Evolutionary conservation across 169 alveolate genomes (phyloP).

Genomic region (Cryptosporidium ubiquitum): DNA sequence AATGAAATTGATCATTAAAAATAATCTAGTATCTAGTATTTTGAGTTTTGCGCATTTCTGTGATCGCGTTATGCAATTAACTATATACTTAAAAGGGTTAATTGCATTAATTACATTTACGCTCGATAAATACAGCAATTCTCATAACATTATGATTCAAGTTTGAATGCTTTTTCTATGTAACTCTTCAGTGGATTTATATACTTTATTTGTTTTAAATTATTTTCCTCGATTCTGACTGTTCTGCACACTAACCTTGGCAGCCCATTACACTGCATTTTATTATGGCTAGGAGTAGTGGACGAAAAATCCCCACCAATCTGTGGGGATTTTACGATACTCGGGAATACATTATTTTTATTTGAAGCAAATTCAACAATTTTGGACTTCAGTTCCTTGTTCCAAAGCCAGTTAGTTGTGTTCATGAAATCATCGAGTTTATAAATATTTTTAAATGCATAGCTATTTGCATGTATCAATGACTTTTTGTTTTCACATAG

Average conservation of each 20-base stretch:
- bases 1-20: background rate
- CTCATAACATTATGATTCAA: background rate
- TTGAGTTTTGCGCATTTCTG: background rate
- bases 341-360: background rate
- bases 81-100: background rate
- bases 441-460: slow-evolving; percentile 49
- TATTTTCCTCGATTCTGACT: slow-evolving; percentile 11
- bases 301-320: background rate
- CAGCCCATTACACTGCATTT: slow-evolving; percentile 13
- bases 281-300: background rate
- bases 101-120: no score
- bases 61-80: background rate
- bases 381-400: slow-evolving; percentile 40
- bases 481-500: slow-evolving; percentile 2
- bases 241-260: slow-evolving; percentile 52
- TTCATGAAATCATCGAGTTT: slow-evolving; percentile 59
- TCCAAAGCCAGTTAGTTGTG: slow-evolving; percentile 68
- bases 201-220: background rate
- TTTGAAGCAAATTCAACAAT: slow-evolving; percentile 54
- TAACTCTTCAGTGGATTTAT: slow-evolving; percentile 44
- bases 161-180: slow-evolving; percentile 48
- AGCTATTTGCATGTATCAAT: slow-evolving; percentile 27
- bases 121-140: background rate
- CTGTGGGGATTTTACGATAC: background rate
- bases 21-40: background rate